These are phyloP conservation scores for Cercospora citrullina DNA, from an alignment of 2,329 filamentous ascomycete species.

Conservation along the genomic window DNA sequence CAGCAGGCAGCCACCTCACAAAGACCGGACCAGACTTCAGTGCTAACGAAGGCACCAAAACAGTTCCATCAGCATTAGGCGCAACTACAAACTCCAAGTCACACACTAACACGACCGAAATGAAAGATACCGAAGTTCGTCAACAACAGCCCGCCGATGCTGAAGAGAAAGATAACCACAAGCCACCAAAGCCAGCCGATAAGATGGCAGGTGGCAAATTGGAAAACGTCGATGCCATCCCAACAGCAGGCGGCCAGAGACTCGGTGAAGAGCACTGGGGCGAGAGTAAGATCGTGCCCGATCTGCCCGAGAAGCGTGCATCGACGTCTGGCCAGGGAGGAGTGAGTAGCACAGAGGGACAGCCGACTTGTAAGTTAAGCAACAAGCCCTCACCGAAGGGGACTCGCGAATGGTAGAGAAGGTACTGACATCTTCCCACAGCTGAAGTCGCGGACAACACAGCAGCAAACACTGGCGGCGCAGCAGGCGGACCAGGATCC, in stretches of 20 bases:
- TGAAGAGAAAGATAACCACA: slow-evolving; percentile 15
- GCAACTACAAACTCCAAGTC: background rate
- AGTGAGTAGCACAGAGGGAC: slow-evolving; percentile 30
- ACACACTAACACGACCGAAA: slow-evolving; percentile 8
- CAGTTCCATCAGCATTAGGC: slow-evolving; percentile 5
- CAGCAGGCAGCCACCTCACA: slow-evolving; percentile 9
- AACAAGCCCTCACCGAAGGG: too few species aligned
- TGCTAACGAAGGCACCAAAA: slow-evolving; percentile 7
- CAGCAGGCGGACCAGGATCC: slow-evolving; percentile 16
- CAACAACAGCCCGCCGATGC: background rate
- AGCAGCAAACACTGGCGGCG: slow-evolving; percentile 32
- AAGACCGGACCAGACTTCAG: slow-evolving; percentile 7
- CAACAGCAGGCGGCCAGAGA: slow-evolving; percentile 37
- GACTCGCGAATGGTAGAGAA: too few species aligned
- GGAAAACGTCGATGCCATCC: slow-evolving; percentile 36
- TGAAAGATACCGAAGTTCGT: background rate
- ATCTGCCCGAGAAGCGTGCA: slow-evolving; percentile 26
- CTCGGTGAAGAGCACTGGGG: slow-evolving; percentile 39
- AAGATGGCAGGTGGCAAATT: slow-evolving; percentile 14
- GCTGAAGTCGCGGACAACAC: slow-evolving; percentile 30
- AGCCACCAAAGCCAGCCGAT: slow-evolving; percentile 18
- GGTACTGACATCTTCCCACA: background rate
- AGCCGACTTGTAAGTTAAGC: slow-evolving; percentile 34
- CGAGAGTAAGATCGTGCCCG: slow-evolving; percentile 39
- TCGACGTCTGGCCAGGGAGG: slow-evolving; percentile 13